phyloP scores from a whole-genome alignment of 2,329 filamentous ascomycete species.

The Thelonectria olida region DNA sequence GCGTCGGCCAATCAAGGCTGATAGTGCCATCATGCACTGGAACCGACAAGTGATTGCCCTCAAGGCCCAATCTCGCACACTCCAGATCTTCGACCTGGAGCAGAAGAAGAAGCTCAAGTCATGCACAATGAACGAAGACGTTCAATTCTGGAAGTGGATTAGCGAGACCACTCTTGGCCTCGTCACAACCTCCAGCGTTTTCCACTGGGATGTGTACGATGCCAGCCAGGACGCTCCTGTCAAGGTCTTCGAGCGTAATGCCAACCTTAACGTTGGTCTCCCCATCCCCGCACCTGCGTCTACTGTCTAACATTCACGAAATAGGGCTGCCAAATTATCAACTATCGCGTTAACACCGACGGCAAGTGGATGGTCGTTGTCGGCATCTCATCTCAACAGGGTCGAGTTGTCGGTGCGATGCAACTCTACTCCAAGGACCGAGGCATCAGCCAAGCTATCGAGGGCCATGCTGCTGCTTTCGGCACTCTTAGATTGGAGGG shows the following conservation, averaged over 20 bases:
- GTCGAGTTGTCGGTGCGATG: conserved; percentile 94
- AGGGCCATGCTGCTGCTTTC: conserved; percentile 95
- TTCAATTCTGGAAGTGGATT: conserved; percentile 99
- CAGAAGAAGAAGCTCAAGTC: conserved; percentile 97
- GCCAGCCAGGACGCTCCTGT: conserved; percentile 79
- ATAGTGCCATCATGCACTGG: conserved; percentile 99
- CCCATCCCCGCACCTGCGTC: neutral
- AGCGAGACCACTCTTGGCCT: conserved; percentile 88
- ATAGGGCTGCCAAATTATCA: conserved; percentile 98
- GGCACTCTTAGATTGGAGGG: conserved; percentile 89
- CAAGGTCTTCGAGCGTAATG: conserved; percentile 94
- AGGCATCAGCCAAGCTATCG: conserved; percentile 96
- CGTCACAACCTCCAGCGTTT: conserved; percentile 90
- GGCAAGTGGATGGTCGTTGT: conserved; percentile 99
- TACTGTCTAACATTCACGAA: conserved; percentile 27
- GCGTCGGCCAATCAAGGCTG: conserved; percentile 94
- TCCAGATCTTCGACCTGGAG: conserved; percentile 96
- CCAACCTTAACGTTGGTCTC: conserved; percentile 80
- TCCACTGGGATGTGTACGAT: conserved; percentile 98
- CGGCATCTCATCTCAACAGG: conserved; percentile 92
- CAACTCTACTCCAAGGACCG: conserved; percentile 97
- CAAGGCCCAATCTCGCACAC: conserved; percentile 90
- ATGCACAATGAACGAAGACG: conserved; percentile 94
- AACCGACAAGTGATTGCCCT: conserved; percentile 94
- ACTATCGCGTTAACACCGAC: conserved; percentile 95